Conservation (phyloP, 257 asterid genomes). For the Solanum ahanhuiri region DNA sequence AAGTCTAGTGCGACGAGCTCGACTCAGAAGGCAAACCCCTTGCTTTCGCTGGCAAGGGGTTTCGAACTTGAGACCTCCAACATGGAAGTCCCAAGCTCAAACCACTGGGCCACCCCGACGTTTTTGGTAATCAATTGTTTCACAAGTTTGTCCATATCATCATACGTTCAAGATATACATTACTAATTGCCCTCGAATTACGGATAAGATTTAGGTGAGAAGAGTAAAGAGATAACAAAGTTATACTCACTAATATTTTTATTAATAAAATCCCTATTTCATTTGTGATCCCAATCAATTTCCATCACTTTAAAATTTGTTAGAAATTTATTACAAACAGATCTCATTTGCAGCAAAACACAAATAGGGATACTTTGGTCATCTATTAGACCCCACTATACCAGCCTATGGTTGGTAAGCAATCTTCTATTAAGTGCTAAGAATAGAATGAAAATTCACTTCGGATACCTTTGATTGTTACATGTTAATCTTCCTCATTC, state of each 20-base stretch:
- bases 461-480: not conserved
- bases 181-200: not conserved
- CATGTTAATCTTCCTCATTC: not conserved
- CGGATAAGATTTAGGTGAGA: not conserved
- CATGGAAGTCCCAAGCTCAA: too few relatives aligned
- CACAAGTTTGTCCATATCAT: not conserved
- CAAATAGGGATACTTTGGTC: not conserved
- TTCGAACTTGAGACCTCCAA: too few relatives aligned
- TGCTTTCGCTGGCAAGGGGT: too few relatives aligned
- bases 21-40: too few relatives aligned
- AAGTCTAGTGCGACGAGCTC: too few relatives aligned
- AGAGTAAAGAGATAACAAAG: not conserved
- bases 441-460: not conserved
- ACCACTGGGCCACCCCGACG: too few relatives aligned
- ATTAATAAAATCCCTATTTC: not conserved
- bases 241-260: not conserved
- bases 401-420: not conserved
- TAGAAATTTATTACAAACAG: not conserved
- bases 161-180: not conserved
- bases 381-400: not conserved
- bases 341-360: not conserved
- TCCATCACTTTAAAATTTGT: not conserved
- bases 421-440: not conserved
- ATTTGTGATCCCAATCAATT: not conserved
- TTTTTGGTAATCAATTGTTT: not conserved